Conservation (phyloP, 306 rosid species). For the Quercus rubra region DNA sequence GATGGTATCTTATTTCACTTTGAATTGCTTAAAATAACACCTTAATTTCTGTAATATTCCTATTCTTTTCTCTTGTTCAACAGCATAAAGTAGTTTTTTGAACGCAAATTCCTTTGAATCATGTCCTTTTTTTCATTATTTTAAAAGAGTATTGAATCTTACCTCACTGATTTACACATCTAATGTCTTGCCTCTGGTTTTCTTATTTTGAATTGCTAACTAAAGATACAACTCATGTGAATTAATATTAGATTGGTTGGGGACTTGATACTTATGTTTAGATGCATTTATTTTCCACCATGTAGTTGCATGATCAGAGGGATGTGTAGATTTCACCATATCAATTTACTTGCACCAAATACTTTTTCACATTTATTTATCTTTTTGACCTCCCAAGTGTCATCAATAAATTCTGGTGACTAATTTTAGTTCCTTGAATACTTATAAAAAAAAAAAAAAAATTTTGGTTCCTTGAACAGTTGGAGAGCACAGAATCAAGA, state of each 20-base stretch:
- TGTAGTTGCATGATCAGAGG: not conserved
- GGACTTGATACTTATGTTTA: not conserved
- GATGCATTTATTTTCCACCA: not conserved
- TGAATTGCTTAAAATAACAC: not conserved
- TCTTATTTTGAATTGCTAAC: not conserved
- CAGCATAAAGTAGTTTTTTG: not conserved
- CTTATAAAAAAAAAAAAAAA: not conserved
- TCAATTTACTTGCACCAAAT: not conserved
- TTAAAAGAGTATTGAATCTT: not conserved
- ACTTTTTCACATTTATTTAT: not conserved
- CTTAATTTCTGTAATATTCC: not conserved
- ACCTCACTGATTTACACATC: not conserved
- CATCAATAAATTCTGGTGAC: constrained; percentile 12
- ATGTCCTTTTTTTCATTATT: not conserved
- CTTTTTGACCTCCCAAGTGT: not conserved
- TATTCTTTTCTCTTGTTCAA: not conserved
- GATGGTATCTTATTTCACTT: constrained; percentile 42
- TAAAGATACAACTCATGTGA: not conserved
- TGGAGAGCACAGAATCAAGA: constrained; percentile 57
- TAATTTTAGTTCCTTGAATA: constrained; percentile 18
- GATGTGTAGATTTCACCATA: not conserved
- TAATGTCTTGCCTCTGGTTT: not conserved
- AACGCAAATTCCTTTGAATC: not conserved
- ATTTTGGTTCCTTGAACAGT: constrained; percentile 44
- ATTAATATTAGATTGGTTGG: not conserved